These are phyloP conservation scores for Coemansia reversa DNA, from an alignment of 192 early-diverging fungal species.

Conservation along the genomic window DNA sequence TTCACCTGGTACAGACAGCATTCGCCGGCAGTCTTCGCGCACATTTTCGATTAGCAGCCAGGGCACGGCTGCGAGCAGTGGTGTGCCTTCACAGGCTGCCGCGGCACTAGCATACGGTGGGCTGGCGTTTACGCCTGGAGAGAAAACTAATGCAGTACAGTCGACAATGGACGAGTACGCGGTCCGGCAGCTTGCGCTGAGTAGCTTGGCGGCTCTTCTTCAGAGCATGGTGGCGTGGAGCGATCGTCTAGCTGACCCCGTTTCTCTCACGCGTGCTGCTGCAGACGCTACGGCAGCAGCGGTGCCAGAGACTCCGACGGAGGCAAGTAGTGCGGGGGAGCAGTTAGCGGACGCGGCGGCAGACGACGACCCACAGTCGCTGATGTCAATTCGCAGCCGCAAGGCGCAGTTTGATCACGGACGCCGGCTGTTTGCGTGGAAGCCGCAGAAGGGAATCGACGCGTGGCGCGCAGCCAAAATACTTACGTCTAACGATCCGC, in stretches of 20 bases:
- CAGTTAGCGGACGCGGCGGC: slow-evolving; percentile 14
- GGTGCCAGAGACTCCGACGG: slow-evolving; percentile 4
- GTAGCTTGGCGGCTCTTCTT: slow-evolving; percentile 61
- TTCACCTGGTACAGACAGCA: neutral
- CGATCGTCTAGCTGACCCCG: slow-evolving; percentile 40
- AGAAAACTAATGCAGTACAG: slow-evolving; percentile 2
- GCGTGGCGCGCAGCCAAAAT: slow-evolving; percentile 66
- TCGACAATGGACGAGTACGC: slow-evolving; percentile 44
- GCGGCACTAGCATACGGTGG: slow-evolving; percentile 21
- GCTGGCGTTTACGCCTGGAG: slow-evolving; percentile 20
- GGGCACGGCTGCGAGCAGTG: neutral
- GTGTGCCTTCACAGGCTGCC: neutral
- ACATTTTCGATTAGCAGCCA: slow-evolving; percentile 22
- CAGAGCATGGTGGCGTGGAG: slow-evolving; percentile 71
- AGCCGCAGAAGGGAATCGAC: slow-evolving; percentile 88
- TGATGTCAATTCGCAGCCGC: slow-evolving; percentile 78
- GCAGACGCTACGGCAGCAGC: neutral
- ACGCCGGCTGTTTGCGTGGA: slow-evolving; percentile 78
- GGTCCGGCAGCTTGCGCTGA: slow-evolving; percentile 61
- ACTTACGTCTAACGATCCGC: slow-evolving; percentile 65
- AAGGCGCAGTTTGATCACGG: slow-evolving; percentile 83
- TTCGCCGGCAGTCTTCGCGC: neutral
- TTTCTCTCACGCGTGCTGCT: neutral
- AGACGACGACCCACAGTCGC: slow-evolving; percentile 81
- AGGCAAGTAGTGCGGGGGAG: slow-evolving; percentile 1